Percentiles rank a stretch among this genome's conserved stretches.
Conservation (phyloP, 352 stramenopile genomes). For the Blastocystis sp. region DNA sequence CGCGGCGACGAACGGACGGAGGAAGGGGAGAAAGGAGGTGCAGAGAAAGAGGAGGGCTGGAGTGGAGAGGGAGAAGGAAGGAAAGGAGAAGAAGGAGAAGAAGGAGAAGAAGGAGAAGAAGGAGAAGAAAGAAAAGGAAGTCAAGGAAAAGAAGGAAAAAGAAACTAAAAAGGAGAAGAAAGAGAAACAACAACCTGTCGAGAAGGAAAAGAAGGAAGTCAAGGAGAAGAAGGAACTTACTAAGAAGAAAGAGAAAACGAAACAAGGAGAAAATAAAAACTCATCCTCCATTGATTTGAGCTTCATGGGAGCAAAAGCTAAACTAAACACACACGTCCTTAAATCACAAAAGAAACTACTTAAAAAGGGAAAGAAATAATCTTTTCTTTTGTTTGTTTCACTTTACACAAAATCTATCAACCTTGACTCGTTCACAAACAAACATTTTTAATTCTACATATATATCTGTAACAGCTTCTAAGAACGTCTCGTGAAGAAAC, state of each 20-base stretch:
- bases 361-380: constrained; percentile 14
- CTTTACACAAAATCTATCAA: not conserved
- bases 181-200: not conserved
- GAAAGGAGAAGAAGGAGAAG: not conserved
- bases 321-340: not conserved
- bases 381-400: not conserved
- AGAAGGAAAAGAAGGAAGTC: not conserved
- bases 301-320: constrained; percentile 20
- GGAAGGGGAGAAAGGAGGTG: constrained; percentile 30
- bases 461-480: too few relatives aligned
- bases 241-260: not conserved
- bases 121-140: not conserved
- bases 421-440: too few relatives aligned
- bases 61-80: not conserved
- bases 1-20: not conserved
- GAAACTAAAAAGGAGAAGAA: constrained; percentile 13
- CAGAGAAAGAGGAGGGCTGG: not conserved
- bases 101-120: constrained; percentile 27
- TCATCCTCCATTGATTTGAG: not conserved
- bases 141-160: not conserved
- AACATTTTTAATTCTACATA: too few relatives aligned
- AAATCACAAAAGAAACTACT: not conserved
- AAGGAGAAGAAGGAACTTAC: not conserved
- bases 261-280: not conserved
- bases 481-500: too few relatives aligned